Base-by-base conservation (phyloP, 352 stramenopile genomes). In the Peronospora destructor region DNA sequence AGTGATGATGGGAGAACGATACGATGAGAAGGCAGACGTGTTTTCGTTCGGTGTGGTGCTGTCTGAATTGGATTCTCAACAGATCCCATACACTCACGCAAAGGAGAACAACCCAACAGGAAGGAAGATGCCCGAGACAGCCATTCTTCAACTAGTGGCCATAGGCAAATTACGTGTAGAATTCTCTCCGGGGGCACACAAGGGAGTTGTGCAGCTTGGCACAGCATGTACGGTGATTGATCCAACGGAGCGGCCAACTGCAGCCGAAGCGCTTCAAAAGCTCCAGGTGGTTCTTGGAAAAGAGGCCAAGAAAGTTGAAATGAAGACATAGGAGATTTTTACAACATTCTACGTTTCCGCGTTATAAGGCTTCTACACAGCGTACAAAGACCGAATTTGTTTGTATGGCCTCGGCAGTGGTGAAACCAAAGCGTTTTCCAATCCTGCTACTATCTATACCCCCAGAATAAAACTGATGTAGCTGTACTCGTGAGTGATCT, bases 21-120 rank as follows among this genome's bases (percentile, higher is more conserved):
- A 76, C 21, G 56, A 73, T 41, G 67, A 73, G 19, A 76, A 73
- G 41, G 64, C 67, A 6, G 67, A 76, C 38, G 69, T 76, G 33
- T 76, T 71, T 38, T 76, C 67, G 14, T 76, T 76, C 38, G 67
- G 64, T n/a, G 56, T 73, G 5, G 59, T 76, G 51, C 48, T 76
- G 10, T 64, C 64, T 3, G 67, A 76, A 44, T 66, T 76, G n/a
- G 67, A 76, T 39, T 68, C 64, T 9, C 61, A 74, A 14, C 43
- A 62, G 45, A 56, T 53, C 11, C 68, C 64, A 23, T 77, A 71
- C 43, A 46, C 66, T 1, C 45, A 73, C 23, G 59, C 53, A 1
- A 72, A 73, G 39, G 60, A 65, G n/a, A 66, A 65, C 29, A 69
- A 63, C 35, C 41, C 41, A 12, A 34, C 53, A n/a, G 61, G 59